Conservation (phyloP, 305 asterid species). For the Fraxinus greggii region DNA sequence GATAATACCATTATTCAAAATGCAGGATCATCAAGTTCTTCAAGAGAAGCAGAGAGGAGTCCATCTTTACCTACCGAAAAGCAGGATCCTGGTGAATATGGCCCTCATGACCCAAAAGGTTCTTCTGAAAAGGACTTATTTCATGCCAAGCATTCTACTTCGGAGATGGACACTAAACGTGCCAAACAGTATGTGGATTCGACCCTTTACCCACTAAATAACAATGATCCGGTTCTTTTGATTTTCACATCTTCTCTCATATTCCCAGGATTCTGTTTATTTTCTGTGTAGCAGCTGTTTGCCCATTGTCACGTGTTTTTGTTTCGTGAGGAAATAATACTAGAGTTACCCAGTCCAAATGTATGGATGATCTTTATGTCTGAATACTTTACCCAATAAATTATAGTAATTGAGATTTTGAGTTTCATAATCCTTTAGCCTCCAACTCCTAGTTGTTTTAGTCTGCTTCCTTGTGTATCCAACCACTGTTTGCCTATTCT, state of each 20-base stretch:
- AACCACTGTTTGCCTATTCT: background rate
- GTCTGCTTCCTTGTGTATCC: background rate
- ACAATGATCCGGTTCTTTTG: background rate
- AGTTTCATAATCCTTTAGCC: background rate
- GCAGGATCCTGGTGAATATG: constrained; percentile 39
- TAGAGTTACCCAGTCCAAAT: background rate
- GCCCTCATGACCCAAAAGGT: constrained; percentile 34
- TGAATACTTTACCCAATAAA: background rate
- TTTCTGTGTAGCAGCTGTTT: background rate
- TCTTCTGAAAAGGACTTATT: constrained; percentile 38
- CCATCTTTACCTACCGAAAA: constrained; percentile 35
- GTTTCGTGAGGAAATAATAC: background rate
- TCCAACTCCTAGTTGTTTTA: background rate
- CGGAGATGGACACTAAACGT: constrained; percentile 47
- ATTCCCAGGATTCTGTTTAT: background rate
- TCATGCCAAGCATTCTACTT: constrained; percentile 39
- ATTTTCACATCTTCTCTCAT: background rate
- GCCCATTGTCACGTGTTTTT: background rate
- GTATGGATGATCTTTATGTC: background rate
- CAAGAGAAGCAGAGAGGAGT: constrained; percentile 39
- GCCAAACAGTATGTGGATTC: constrained; percentile 49
- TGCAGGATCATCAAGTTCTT: constrained; percentile 30
- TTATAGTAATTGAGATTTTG: background rate
- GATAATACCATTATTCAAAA: constrained; percentile 30
- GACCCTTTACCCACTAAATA: constrained; percentile 9